Evolutionary conservation across 2,329 filamentous ascomycete genomes (phyloP).

Genomic region (Penicillium sp.): DNA sequence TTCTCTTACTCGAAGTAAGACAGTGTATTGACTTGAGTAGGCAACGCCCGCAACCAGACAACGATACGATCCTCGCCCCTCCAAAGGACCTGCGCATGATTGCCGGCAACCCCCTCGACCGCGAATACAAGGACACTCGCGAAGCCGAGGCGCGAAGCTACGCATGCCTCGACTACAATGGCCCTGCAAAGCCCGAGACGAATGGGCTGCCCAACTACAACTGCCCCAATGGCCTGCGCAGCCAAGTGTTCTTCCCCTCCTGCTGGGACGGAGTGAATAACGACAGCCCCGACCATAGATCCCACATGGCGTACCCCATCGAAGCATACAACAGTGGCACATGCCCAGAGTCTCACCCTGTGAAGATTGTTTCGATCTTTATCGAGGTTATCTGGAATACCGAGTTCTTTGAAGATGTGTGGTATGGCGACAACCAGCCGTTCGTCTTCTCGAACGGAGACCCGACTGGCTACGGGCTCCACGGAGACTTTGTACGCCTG

Average conservation of each 20-base stretch:
- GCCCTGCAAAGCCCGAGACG: slow-evolving; percentile 17
- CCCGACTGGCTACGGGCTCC: slow-evolving; percentile 15
- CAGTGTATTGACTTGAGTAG: not conserved
- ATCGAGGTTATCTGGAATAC: slow-evolving; percentile 63
- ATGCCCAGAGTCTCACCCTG: slow-evolving; percentile 42
- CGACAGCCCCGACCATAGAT: slow-evolving; percentile 34
- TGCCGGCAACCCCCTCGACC: slow-evolving; percentile 65
- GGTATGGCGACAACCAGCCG: slow-evolving; percentile 37
- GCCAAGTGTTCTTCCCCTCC: slow-evolving; percentile 38
- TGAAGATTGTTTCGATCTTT: slow-evolving; percentile 62
- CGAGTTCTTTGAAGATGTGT: slow-evolving; percentile 54
- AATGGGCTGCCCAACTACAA: slow-evolving; percentile 27
- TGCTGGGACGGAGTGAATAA: slow-evolving; percentile 40
- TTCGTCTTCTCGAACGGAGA: slow-evolving; percentile 15
- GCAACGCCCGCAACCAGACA: slow-evolving; percentile 32
- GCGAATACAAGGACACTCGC: slow-evolving; percentile 47
- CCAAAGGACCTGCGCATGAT: slow-evolving; percentile 74
- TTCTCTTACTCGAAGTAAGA: not conserved
- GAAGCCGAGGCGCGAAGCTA: slow-evolving; percentile 6
- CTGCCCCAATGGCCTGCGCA: slow-evolving; percentile 38
- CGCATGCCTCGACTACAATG: slow-evolving; percentile 15
- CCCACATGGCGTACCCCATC: slow-evolving; percentile 35
- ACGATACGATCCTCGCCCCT: slow-evolving; percentile 72
- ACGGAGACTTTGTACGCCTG: slow-evolving; percentile 14
- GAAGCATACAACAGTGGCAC: slow-evolving; percentile 29